These are phyloP conservation scores for Irpex sp. DNA, from an alignment of 1,284 basidiomycete genomes.

Conservation along the genomic window DNA sequence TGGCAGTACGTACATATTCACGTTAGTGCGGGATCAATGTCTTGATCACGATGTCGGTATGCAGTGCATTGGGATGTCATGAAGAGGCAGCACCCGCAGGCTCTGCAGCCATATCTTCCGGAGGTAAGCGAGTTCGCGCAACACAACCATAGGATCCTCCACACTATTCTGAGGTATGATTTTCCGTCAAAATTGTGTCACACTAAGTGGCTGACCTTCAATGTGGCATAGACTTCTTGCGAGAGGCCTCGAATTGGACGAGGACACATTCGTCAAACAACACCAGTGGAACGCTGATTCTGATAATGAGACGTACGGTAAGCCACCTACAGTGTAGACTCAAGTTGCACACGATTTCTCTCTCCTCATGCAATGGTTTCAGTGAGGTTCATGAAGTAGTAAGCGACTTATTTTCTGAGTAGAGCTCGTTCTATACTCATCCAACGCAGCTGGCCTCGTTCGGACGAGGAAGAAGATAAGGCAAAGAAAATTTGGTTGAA, in stretches of 20 bases:
- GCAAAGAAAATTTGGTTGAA: constrained; percentile 58
- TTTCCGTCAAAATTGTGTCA: not conserved
- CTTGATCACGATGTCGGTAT: not conserved
- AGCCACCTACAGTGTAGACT: not conserved
- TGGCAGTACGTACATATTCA: constrained; percentile 37
- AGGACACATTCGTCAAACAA: constrained; percentile 31
- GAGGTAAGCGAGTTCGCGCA: constrained; percentile 35
- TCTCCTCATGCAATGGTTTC: not conserved
- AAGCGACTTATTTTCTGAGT: not conserved
- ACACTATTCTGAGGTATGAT: constrained; percentile 18
- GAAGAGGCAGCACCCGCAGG: constrained; percentile 29
- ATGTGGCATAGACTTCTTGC: constrained; percentile 38
- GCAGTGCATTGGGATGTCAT: constrained; percentile 22
- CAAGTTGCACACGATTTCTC: not conserved
- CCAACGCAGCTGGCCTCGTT: constrained; percentile 34
- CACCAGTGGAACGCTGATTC: constrained; percentile 23
- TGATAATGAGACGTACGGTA: constrained; percentile 24
- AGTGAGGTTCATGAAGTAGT: constrained; percentile 63
- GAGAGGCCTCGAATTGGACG: constrained; percentile 31
- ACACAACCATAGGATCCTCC: constrained; percentile 29
- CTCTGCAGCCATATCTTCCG: constrained; percentile 36
- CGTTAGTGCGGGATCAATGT: not conserved
- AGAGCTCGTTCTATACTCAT: not conserved
- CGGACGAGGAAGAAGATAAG: constrained; percentile 50
- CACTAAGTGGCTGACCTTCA: not conserved